Conservation (phyloP, 495 filamentous ascomycete species). For the Hamigera avellanea region DNA sequence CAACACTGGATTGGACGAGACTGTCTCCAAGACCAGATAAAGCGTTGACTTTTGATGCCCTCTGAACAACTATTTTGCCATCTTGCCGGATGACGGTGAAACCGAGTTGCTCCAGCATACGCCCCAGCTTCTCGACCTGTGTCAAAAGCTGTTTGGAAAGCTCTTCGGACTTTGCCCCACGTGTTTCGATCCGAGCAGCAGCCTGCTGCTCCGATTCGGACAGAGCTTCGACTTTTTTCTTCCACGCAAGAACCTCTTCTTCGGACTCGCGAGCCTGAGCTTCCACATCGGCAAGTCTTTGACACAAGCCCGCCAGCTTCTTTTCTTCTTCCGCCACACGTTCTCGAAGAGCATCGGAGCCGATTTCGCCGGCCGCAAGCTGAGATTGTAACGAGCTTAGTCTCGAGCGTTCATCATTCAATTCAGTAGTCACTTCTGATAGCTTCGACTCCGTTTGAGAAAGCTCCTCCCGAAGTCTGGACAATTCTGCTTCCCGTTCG, state of each 20-base stretch:
- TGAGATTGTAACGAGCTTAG: conserved; percentile 52
- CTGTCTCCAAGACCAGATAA: conserved; percentile 45
- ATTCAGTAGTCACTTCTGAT: conserved; percentile 45
- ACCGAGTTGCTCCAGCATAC: conserved; percentile 74
- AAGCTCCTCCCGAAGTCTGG: conserved; percentile 28
- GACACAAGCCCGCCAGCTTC: conserved; percentile 45
- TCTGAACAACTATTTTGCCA: conserved; percentile 63
- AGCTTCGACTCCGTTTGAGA: conserved; percentile 47
- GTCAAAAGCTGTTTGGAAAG: conserved; percentile 68
- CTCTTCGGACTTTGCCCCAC: conserved; percentile 61
- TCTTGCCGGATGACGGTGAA: conserved; percentile 68
- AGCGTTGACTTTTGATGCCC: conserved; percentile 53
- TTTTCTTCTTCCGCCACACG: conserved; percentile 58
- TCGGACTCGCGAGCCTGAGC: conserved; percentile 54
- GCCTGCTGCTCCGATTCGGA: conserved; percentile 37
- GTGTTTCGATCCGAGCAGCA: conserved; percentile 42
- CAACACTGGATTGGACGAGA: conserved; percentile 49
- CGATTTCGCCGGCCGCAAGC: conserved; percentile 67
- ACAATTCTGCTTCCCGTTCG: conserved; percentile 23
- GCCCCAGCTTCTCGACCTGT: conserved; percentile 63
- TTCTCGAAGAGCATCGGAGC: conserved; percentile 62
- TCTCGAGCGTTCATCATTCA: conserved; percentile 54
- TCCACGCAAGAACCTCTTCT: conserved; percentile 49
- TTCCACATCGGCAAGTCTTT: conserved; percentile 54
- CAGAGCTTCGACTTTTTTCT: conserved; percentile 43